Base-by-base conservation (phyloP, 2,329 filamentous ascomycete genomes). In the Aspergillus pseudotamarii region DNA sequence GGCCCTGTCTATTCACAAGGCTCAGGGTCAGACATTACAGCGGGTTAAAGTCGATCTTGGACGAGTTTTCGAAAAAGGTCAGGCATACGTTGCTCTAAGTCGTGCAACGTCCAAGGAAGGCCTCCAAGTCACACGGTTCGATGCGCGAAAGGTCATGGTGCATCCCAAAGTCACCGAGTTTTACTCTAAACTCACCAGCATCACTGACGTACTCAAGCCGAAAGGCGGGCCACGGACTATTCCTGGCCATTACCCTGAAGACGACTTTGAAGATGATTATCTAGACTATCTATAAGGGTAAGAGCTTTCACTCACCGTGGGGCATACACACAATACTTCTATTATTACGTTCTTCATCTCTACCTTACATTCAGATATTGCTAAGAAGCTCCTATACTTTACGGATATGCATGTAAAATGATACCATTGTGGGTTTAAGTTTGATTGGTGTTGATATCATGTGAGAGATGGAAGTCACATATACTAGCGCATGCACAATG, bases 1-100 rank as follows among this genome's bases (percentile, higher is more conserved):
- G 95, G 95, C 95, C 2, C 81, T 99, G 23, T 97, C 93, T 1
- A 99, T 99, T 64, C 95, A 99, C 82, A 99, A 99, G 79, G 95
- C 95, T 0, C 94, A 98, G 76, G 94, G 94, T 1, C 94, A 98
- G 77, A 98, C 94, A 38, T 82, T 97, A 30, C 93, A 96, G 73
- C 86, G 94, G 57, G 95, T 99, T 64, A 96, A 96, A 74, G 95
- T 99, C 30, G 93, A 99, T 75, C 84, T 99, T 0, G 91, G 93
- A 34, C 91, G 88, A 65, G 92, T 97, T 1, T 99, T 99, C 71
- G 95, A 99, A 76, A 97, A 97, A 78, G 95, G 95, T 0, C 95
- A 99, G 77, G 95, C 95, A 6, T 99, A 99, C 74, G 95, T 99
- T 58, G 95, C 95, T 58, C 87, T 99, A 16, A 96, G 92, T 82